Percentiles rank a stretch among this genome's conserved stretches.
Conservation (phyloP, 2,329 filamentous ascomycete species). For the Ophiosphaerella herpotricha region DNA sequence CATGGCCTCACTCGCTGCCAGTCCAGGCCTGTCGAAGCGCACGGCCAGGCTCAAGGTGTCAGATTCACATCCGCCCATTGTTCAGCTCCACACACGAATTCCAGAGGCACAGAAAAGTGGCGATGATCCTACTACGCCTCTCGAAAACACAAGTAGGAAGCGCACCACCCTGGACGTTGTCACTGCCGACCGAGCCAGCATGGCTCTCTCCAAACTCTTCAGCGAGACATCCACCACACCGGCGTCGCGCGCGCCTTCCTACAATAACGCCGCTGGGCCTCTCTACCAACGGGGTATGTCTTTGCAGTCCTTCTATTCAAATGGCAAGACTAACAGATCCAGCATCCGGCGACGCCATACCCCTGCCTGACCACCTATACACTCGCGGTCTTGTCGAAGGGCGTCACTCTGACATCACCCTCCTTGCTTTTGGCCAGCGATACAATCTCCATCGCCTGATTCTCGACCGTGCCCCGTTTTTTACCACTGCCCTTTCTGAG, state of each 20-base stretch:
- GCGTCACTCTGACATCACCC: constrained; percentile 59
- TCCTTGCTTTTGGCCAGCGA: constrained; percentile 57
- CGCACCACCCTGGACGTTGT: constrained; percentile 33
- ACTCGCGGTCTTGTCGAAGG: constrained; percentile 57
- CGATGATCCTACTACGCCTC: constrained; percentile 53
- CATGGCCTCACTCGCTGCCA: constrained; percentile 30
- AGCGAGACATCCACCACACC: constrained; percentile 46
- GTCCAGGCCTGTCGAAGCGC: constrained; percentile 33
- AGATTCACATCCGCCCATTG: constrained; percentile 34
- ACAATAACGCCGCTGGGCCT: constrained; percentile 44
- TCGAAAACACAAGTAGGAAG: constrained; percentile 34
- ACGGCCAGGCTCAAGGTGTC: constrained; percentile 32
- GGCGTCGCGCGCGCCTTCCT: constrained; percentile 49
- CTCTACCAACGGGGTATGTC: constrained; percentile 38
- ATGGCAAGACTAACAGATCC: constrained; percentile 16
- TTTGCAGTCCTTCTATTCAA: no score
- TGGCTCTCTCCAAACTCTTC: constrained; percentile 52
- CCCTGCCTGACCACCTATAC: constrained; percentile 58
- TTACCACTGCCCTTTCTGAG: constrained; percentile 58
- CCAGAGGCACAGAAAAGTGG: constrained; percentile 54
- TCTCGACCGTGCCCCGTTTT: constrained; percentile 61
- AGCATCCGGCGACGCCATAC: constrained; percentile 45
- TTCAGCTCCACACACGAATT: constrained; percentile 41
- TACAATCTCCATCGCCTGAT: constrained; percentile 61
- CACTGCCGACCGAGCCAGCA: constrained; percentile 46